Base-by-base conservation (phyloP, 306 rosid genomes). In the Arachis hypogaea region DNA sequence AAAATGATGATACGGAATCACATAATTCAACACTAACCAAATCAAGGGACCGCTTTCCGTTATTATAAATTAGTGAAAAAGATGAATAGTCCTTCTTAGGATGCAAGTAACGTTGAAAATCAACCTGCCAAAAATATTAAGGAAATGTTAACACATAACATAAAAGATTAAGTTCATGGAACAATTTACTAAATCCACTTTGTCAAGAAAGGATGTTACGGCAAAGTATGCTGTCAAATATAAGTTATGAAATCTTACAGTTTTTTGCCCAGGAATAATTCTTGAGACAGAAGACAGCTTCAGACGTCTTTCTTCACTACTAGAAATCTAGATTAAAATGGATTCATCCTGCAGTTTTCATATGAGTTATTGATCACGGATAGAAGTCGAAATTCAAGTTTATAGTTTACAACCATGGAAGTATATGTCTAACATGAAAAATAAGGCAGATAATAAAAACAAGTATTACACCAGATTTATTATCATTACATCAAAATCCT, bases 181-280 rank as follows among this genome's bases (percentile, higher is more conserved):
- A 76, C 30, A 58, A 14, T 61, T 68, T 30, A 70, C 28, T 10
- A 9, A 69, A 55, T 64, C 57, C 52, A 62, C 75, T 58, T 40
- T 30, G 55, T 42, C 66, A 75, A 9, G 59, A 63, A 52, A 75
- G 69, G 59, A 74, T 28, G 58, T 16, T 22, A 72, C 41, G 51
- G 58, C 58, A 74, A 50, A 36, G 75, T 29, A 66, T 66, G 66
- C 54, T 66, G 72, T 73, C 41, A 70, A 43, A 67, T 62, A 22
- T 42, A 74, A 74, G 66, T 76, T 18, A 29, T 76, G 49, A 82
- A 68, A 85, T 85, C 97, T 86, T 78, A 94, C 98, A 69, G 96
- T 94, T 94, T 96, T 89, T 86, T 91, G 98, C 62, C 98, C 97
- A 67, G 98, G 96, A 71, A 94, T 84, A 76, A 94, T 88, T 86